Evolutionary conservation across 495 filamentous ascomycete genomes (phyloP).

Genomic region (Tuber microsphaerosporum): DNA sequence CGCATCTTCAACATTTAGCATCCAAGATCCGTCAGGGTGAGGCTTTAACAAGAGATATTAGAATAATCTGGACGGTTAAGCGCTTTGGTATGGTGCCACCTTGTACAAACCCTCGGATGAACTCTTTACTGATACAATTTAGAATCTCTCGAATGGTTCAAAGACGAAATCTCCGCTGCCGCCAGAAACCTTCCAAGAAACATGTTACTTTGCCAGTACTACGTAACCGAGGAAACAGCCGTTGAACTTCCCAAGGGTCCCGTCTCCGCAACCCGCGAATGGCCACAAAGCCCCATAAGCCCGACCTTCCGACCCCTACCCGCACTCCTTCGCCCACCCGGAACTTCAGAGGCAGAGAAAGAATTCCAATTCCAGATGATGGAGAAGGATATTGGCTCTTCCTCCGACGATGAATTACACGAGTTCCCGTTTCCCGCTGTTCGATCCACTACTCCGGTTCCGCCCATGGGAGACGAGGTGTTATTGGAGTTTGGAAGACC

Average conservation of each 20-base stretch:
- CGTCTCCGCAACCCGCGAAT: slow-evolving; percentile 40
- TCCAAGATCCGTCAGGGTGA: slow-evolving; percentile 91
- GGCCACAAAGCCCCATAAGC: slow-evolving; percentile 36
- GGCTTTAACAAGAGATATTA: slow-evolving; percentile 80
- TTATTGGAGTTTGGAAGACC: slow-evolving; percentile 89
- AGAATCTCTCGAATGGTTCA: slow-evolving; percentile 97
- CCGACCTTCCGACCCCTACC: slow-evolving; percentile 27
- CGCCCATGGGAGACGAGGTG: slow-evolving; percentile 45
- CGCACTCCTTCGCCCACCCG: slow-evolving; percentile 17
- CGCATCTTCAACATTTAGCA: slow-evolving; percentile 81
- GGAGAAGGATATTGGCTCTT: slow-evolving; percentile 21
- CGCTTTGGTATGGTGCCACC: slow-evolving; percentile 43
- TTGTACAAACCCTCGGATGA: slow-evolving; percentile 1
- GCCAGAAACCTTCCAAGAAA: slow-evolving; percentile 72
- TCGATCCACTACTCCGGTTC: slow-evolving; percentile 31
- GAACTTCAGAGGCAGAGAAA: slow-evolving; percentile 49
- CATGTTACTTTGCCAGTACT: slow-evolving; percentile 89
- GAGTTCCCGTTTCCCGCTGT: slow-evolving; percentile 37
- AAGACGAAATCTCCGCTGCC: slow-evolving; percentile 81
- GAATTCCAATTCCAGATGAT: slow-evolving; percentile 24
- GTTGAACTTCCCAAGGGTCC: slow-evolving; percentile 37
- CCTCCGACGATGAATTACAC: slow-evolving; percentile 13
- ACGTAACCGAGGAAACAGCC: slow-evolving; percentile 57
- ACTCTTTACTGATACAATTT: slow-evolving; percentile 42
- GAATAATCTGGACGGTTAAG: slow-evolving; percentile 87